These are phyloP conservation scores for Mycena epipterygia DNA, from an alignment of 768 basidiomycete species.

Conservation along the genomic window DNA sequence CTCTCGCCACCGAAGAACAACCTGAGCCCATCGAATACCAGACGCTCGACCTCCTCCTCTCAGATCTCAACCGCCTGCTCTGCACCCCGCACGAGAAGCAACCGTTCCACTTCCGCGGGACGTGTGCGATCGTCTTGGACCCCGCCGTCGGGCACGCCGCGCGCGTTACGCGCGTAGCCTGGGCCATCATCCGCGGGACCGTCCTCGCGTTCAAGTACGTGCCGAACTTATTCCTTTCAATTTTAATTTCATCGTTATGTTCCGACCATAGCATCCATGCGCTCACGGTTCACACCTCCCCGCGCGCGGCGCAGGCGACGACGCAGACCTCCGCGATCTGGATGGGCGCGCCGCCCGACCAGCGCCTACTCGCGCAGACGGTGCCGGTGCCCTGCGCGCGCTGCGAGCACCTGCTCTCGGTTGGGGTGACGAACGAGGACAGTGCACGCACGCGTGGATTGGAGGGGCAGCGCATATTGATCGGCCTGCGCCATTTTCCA, in stretches of 20 bases:
- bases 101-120: slow-evolving; percentile 7
- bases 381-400: not conserved
- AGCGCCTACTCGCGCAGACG: not conserved
- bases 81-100: slow-evolving; percentile 14
- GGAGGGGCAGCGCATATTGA: not conserved
- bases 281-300: not conserved
- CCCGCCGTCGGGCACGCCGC: not conserved
- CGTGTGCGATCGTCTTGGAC: not conserved
- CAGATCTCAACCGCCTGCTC: slow-evolving; percentile 3
- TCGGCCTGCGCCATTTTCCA: not conserved
- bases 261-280: not conserved
- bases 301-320: not conserved
- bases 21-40: not conserved
- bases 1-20: not conserved
- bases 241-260: no score
- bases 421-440: no score
- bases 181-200: not conserved
- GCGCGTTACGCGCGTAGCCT: not conserved
- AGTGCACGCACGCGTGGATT: not conserved
- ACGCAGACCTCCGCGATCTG: not conserved
- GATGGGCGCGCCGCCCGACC: slow-evolving; percentile 1
- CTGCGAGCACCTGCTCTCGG: slow-evolving; percentile 7
- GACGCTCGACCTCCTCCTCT: slow-evolving; percentile 6
- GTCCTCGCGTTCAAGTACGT: slow-evolving; percentile 3
- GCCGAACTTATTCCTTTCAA: no score